Base-by-base conservation (phyloP, 2,329 filamentous ascomycete species). In the Dactylellina leptospora region DNA sequence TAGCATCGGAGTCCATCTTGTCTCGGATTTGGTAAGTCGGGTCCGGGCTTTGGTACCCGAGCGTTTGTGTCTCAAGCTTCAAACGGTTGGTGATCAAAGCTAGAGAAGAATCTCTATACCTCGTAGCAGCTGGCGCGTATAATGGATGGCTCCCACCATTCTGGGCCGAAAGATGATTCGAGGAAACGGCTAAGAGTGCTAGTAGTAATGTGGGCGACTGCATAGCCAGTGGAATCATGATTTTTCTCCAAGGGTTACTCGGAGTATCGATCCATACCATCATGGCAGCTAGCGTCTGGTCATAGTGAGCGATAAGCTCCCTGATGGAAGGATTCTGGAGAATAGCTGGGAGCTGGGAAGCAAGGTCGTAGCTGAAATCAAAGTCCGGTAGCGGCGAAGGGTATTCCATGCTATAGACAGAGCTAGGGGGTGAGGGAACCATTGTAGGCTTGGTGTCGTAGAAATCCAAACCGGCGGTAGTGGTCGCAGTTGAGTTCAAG, bases 251-350 rank as follows among this genome's bases (percentile, higher is more conserved):
- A 28, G 64, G 64, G 16, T 70, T 70, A 25, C 50, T 56, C 11
- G 64, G 56, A 16, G 48, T 51, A 70, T 70, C 64, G 18, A 70
- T 70, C 64, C 64, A 70, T 22, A 61, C 64, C 64, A 70, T 70
- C 47, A 70, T 48, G 18, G 56, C 55, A 5, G 64, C 64, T 11
- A 70, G 33, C 13, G 55, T 61, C 25, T 61, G 64, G 16, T 70
- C 64, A 22, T 70, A 70, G 18, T 70, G 64, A n/a, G 64, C 64
- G 27, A 70, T 61, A 11, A 70, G 56, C 22, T 70, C 64, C 20
- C 64, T 56, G 6, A 62, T 33, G 9, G 56, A 55, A 10, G 22
- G 13, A 16, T 61, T 55, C 18, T 70, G 48, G 40, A 70, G 64
- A 3, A 70, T 55, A 8, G 55, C 36, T 18, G 64, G 56, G 4